These are phyloP conservation scores for Rhizopogon vulgaris DNA, from an alignment of 768 basidiomycete genomes.

Conservation along the genomic window DNA sequence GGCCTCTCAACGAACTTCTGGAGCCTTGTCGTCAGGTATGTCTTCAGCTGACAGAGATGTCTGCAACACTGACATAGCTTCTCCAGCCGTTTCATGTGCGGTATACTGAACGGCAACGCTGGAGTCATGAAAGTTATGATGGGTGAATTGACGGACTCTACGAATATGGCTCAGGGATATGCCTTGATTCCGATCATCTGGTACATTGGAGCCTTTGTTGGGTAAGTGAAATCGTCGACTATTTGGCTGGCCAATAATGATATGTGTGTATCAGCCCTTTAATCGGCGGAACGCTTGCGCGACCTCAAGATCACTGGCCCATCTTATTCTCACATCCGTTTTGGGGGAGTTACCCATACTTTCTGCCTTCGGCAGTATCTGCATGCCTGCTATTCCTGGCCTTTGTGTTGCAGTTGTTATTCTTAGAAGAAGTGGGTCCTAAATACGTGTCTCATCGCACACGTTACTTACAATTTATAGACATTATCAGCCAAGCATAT, in stretches of 20 bases:
- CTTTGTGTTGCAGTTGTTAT: conserved; percentile 12
- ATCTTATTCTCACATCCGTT: conserved; percentile 34
- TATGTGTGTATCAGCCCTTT: conserved; percentile 33
- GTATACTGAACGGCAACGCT: conserved; percentile 31
- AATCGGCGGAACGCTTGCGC: conserved; percentile 50
- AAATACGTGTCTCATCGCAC: neutral
- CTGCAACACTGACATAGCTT: neutral
- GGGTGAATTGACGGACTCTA: conserved; percentile 48
- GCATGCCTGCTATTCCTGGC: conserved; percentile 9
- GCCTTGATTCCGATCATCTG: conserved; percentile 24
- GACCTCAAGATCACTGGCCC: conserved; percentile 52
- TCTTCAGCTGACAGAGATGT: neutral
- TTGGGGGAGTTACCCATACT: conserved; percentile 30
- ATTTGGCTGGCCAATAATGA: neutral
- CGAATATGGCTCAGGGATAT: conserved; percentile 29
- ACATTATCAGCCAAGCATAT: neutral
- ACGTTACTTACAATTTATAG: neutral
- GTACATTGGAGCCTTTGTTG: conserved; percentile 26
- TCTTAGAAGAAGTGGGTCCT: conserved; percentile 26
- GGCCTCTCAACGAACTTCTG: conserved; percentile 54
- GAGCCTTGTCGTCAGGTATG: conserved; percentile 48
- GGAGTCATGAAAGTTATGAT: conserved; percentile 68
- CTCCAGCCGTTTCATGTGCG: conserved; percentile 28
- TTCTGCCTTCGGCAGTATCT: conserved; percentile 27
- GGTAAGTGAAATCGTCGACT: conserved; percentile 18